Evolutionary conservation across 306 rosid genomes (phyloP).

Genomic region (Rosa lucieae): DNA sequence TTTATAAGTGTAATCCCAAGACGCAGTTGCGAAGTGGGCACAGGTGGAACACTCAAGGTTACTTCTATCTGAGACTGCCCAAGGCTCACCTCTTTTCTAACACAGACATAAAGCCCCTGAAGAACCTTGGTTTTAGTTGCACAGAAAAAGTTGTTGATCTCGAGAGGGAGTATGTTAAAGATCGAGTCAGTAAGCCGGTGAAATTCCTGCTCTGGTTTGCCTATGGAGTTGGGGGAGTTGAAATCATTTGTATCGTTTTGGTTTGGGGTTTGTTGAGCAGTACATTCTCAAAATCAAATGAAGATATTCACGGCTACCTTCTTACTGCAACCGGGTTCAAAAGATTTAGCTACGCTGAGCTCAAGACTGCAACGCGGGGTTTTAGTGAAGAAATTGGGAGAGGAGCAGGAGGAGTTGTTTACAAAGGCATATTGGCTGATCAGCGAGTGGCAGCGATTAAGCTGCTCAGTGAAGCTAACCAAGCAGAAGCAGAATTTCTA

Average conservation of each 20-base stretch:
- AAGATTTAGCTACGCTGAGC: slow-evolving; percentile 47
- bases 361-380: slow-evolving; percentile 45
- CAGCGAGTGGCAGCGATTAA: slow-evolving; percentile 43
- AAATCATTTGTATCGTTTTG: slow-evolving; percentile 34
- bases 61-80: slow-evolving; percentile 40
- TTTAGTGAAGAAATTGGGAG: slow-evolving; percentile 58
- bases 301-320: slow-evolving; percentile 27
- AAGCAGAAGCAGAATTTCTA: slow-evolving; percentile 61
- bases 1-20: slow-evolving; percentile 29
- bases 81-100: slow-evolving; percentile 1
- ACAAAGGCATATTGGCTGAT: slow-evolving; percentile 46
- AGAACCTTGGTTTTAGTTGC: slow-evolving; percentile 26
- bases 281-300: neutral
- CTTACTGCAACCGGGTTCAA: slow-evolving; percentile 45
- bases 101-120: neutral
- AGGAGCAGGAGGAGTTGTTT: slow-evolving; percentile 53
- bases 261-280: slow-evolving; percentile 31
- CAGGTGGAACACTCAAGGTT: slow-evolving; percentile 31
- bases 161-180: slow-evolving; percentile 17
- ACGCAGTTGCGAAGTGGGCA: slow-evolving; percentile 40
- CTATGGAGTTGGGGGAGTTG: slow-evolving; percentile 43
- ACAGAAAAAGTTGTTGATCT: neutral
- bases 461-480: slow-evolving; percentile 36
- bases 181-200: slow-evolving; percentile 20
- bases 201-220: slow-evolving; percentile 47